Percentiles rank a stretch among this genome's conserved stretches.
These are phyloP conservation scores for Pleurotus platypus DNA, from an alignment of 768 basidiomycete species.

Conservation along the genomic window DNA sequence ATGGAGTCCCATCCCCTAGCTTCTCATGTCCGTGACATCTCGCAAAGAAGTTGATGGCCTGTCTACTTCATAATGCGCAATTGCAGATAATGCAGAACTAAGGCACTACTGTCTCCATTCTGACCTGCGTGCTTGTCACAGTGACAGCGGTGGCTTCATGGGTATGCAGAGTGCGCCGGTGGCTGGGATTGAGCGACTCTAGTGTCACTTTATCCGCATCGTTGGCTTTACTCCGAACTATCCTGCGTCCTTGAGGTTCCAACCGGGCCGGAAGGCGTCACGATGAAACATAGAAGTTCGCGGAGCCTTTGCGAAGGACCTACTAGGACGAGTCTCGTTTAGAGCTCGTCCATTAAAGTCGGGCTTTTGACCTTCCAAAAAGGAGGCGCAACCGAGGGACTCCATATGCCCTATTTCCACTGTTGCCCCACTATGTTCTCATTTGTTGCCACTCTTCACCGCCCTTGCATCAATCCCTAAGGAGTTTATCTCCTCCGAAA, in stretches of 20 bases:
- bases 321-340: no score
- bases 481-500: no score
- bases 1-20: neutral
- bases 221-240: neutral
- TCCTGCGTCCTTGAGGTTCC: neutral
- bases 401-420: no score
- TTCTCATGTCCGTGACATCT: conserved; percentile 6
- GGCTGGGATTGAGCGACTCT: neutral
- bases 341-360: no score
- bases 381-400: no score
- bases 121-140: no score
- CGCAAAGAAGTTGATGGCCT: conserved; percentile 6
- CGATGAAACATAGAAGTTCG: neutral
- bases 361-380: no score
- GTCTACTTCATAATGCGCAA: neutral
- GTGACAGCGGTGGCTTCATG: neutral
- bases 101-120: no score
- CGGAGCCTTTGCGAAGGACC: no score
- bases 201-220: neutral
- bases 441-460: no score
- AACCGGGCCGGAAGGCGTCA: neutral
- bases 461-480: no score
- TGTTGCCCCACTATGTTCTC: no score
- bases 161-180: neutral
- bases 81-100: conserved; percentile 4